A percentile compares a stretch with the other conserved stretches of the same genome.
These are phyloP conservation scores for Ricinus communis DNA, from an alignment of 345 rosid species.

Conservation along the genomic window DNA sequence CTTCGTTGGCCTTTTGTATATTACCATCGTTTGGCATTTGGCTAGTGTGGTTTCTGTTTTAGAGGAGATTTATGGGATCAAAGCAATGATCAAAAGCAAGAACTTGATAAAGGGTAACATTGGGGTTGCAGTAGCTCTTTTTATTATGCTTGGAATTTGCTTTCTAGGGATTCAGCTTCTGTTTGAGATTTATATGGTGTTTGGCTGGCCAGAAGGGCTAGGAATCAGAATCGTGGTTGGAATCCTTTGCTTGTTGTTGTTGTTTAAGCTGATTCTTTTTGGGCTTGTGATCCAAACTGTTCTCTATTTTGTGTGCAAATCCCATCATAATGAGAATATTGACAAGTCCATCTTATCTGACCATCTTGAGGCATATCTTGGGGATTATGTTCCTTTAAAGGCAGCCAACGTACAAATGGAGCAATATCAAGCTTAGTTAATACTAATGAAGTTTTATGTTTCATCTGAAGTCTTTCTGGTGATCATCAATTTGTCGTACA, in stretches of 20 bases:
- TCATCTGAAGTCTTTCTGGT: no score
- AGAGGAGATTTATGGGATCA: conserved; percentile 14
- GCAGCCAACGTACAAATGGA: conserved; percentile 14
- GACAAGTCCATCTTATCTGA: conserved; percentile 10
- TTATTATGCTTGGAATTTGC: conserved; percentile 21
- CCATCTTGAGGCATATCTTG: conserved; percentile 15
- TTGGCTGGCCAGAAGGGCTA: conserved; percentile 13
- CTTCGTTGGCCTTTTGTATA: conserved; percentile 34
- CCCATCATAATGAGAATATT: conserved; percentile 21
- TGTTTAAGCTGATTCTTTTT: conserved; percentile 15
- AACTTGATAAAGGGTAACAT: conserved; percentile 15
- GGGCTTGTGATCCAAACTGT: conserved; percentile 28
- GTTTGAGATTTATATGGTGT: conserved; percentile 32
- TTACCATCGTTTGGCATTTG: conserved; percentile 14
- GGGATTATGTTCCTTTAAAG: conserved; percentile 13
- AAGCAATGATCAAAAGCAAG: conserved; percentile 17
- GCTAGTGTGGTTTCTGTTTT: conserved; percentile 23
- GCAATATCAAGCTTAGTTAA: conserved; percentile 3
- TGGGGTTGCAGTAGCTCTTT: conserved; percentile 3
- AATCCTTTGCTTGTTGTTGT: conserved; percentile 11
- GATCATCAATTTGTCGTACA: no score
- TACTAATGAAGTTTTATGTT: neutral
- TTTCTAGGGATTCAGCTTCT: neutral
- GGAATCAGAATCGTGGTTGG: conserved; percentile 13
- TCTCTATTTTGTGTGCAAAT: conserved; percentile 31